phyloP scores from a whole-genome alignment of 2,329 filamentous ascomycete species.

The Curvularia lunata region DNA sequence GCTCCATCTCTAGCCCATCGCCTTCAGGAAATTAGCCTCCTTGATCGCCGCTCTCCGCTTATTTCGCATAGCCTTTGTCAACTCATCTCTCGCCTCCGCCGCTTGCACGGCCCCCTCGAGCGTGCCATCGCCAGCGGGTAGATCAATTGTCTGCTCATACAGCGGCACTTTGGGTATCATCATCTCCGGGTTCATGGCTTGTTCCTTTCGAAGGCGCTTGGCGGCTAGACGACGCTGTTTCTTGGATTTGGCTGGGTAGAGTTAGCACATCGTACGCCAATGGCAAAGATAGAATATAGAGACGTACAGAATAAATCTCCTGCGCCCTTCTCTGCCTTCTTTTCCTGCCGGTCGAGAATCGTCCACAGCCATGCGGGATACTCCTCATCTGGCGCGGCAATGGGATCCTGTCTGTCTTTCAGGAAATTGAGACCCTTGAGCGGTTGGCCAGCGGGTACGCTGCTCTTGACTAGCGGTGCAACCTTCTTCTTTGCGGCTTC shows the following conservation, averaged over 20 bases:
- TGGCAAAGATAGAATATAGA: background rate
- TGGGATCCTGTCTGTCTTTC: constrained; percentile 74
- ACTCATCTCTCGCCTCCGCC: constrained; percentile 62
- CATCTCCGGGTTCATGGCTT: constrained; percentile 69
- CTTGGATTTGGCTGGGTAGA: constrained; percentile 69
- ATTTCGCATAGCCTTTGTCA: constrained; percentile 74
- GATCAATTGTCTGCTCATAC: constrained; percentile 78
- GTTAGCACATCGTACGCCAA: background rate
- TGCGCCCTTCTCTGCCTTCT: constrained; percentile 59
- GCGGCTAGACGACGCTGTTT: constrained; percentile 76
- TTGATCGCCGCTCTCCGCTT: constrained; percentile 80
- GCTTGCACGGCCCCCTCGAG: constrained; percentile 56
- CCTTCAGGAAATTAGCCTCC: constrained; percentile 84
- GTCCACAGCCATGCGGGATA: constrained; percentile 85
- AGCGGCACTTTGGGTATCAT: constrained; percentile 71
- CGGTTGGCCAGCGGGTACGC: constrained; percentile 70
- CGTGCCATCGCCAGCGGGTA: constrained; percentile 63
- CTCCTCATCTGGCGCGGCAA: constrained; percentile 74
- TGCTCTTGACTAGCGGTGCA: constrained; percentile 47
- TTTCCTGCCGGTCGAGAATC: constrained; percentile 68
- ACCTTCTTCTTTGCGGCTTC: constrained; percentile 38
- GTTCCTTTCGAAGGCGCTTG: constrained; percentile 67
- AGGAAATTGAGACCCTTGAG: constrained; percentile 78
- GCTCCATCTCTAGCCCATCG: constrained; percentile 63
- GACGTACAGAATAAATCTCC: constrained; percentile 82